Evolutionary conservation across 495 filamentous ascomycete species (phyloP).

Genomic region (Penicillium pulvis): DNA sequence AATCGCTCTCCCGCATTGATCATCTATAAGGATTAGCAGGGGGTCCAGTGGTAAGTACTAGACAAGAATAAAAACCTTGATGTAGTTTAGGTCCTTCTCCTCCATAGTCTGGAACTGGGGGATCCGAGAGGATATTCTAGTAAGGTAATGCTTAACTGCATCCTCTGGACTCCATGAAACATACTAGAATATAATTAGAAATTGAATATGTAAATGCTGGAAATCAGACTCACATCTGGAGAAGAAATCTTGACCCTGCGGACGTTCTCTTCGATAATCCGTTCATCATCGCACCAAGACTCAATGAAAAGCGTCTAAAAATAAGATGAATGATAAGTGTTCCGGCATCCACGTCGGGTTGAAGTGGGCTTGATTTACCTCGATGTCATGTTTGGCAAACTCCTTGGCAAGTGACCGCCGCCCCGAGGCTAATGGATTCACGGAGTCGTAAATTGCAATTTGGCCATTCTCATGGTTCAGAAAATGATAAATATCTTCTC

Average conservation of each 20-base stretch:
- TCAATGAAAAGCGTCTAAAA: conserved; percentile 90
- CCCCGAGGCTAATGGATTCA: conserved; percentile 88
- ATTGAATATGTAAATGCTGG: conserved; percentile 4
- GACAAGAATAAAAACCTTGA: conserved; percentile 60
- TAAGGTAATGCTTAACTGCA: conserved; percentile 87
- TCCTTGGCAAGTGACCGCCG: conserved; percentile 88
- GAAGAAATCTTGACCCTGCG: conserved; percentile 96
- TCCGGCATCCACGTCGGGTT: neutral
- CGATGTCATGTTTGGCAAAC: conserved; percentile 93
- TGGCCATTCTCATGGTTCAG: conserved; percentile 97
- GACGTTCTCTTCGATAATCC: conserved; percentile 96
- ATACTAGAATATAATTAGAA: conserved; percentile 55
- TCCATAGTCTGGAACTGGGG: conserved; percentile 97
- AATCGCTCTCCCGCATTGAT: conserved; percentile 95
- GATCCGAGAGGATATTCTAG: conserved; percentile 86
- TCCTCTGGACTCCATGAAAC: conserved; percentile 87
- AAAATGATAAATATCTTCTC: conserved; percentile 95
- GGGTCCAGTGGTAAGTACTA: neutral
- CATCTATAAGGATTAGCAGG: conserved; percentile 58
- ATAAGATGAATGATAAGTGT: neutral
- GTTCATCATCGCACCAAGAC: conserved; percentile 88
- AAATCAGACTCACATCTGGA: conserved; percentile 69
- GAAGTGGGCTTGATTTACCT: conserved; percentile 52
- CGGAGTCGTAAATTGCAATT: conserved; percentile 98
- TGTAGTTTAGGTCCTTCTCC: conserved; percentile 89